These are phyloP conservation scores for Trametes meyenii DNA, from an alignment of 768 basidiomycete genomes.

Conservation along the genomic window DNA sequence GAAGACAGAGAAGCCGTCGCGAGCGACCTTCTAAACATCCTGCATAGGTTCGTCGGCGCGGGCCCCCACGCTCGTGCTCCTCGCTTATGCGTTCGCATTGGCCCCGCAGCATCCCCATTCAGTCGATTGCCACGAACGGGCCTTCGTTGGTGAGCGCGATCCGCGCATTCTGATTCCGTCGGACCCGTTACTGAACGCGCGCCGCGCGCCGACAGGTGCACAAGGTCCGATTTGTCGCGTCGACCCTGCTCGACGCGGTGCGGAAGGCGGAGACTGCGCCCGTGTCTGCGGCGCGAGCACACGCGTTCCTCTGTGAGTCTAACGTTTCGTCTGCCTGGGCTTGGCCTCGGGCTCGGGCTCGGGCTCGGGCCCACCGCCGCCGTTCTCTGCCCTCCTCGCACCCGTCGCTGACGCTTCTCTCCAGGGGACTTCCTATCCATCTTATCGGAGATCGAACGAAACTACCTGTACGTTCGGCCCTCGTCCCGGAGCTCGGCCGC, in stretches of 20 bases:
- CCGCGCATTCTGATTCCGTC: constrained; percentile 6
- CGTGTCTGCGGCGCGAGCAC: constrained; percentile 80
- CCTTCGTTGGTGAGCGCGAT: constrained; percentile 64
- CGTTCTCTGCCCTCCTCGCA: neutral
- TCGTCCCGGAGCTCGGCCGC: constrained; percentile 2
- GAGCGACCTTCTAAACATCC: constrained; percentile 81
- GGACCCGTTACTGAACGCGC: constrained; percentile 2
- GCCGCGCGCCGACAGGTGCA: constrained; percentile 57
- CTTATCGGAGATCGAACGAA: constrained; percentile 87
- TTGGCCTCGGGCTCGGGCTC: constrained; percentile 10
- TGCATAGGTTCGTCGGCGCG: constrained; percentile 62
- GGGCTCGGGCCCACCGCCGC: constrained; percentile 5
- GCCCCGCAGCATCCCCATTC: constrained; percentile 77
- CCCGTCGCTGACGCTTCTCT: constrained; percentile 9
- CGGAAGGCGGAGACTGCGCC: constrained; percentile 80
- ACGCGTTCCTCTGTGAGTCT: constrained; percentile 80
- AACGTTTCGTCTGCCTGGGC: neutral
- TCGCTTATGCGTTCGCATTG: constrained; percentile 13
- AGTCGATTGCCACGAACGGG: constrained; percentile 88
- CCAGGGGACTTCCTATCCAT: constrained; percentile 92
- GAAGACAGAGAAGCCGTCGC: constrained; percentile 84
- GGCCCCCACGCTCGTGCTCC: neutral
- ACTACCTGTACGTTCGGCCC: constrained; percentile 67
- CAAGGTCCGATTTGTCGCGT: constrained; percentile 93
- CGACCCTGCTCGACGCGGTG: constrained; percentile 83